Conservation (phyloP, 495 filamentous ascomycete genomes). For the Elasticomyces elasticus region DNA sequence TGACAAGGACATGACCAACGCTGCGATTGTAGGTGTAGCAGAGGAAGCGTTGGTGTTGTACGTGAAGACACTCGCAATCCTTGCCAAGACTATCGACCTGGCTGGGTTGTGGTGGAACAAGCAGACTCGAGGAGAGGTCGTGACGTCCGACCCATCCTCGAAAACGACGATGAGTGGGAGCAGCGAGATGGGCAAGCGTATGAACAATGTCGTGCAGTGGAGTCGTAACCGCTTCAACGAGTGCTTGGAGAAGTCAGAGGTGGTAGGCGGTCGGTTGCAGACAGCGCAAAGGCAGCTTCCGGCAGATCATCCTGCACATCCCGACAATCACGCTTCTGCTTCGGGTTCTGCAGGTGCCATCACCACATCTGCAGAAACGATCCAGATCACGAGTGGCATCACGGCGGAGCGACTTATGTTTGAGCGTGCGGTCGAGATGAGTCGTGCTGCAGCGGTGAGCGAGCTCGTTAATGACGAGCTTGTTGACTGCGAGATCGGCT, state of each 20-base stretch:
- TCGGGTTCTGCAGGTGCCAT: slow-evolving; percentile 37
- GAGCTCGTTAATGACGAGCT: slow-evolving; percentile 90
- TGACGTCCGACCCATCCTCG: slow-evolving; percentile 25
- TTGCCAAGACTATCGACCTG: slow-evolving; percentile 94
- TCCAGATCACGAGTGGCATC: slow-evolving; percentile 62
- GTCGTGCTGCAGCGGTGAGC: slow-evolving; percentile 82
- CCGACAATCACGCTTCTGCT: slow-evolving; percentile 56
- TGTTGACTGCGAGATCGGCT: slow-evolving; percentile 79
- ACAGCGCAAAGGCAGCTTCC: slow-evolving; percentile 81
- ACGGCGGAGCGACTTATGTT: slow-evolving; percentile 98
- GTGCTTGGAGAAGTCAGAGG: slow-evolving; percentile 86
- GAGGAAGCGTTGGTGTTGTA: slow-evolving; percentile 95
- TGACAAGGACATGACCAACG: slow-evolving; percentile 67
- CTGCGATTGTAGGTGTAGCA: slow-evolving; percentile 74
- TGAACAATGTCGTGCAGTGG: slow-evolving; percentile 94
- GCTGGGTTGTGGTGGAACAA: slow-evolving; percentile 80
- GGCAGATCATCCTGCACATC: slow-evolving; percentile 74
- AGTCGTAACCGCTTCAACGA: slow-evolving; percentile 90
- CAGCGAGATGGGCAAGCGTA: slow-evolving; percentile 39
- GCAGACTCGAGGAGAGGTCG: slow-evolving; percentile 55
- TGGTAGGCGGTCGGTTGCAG: slow-evolving; percentile 75
- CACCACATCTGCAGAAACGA: slow-evolving; percentile 49
- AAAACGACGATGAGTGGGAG: slow-evolving; percentile 30
- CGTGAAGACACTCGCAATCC: slow-evolving; percentile 79
- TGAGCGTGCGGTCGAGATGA: slow-evolving; percentile 94